Base-by-base conservation (phyloP, 2,329 filamentous ascomycete genomes). In the Trichoderma sp. region DNA sequence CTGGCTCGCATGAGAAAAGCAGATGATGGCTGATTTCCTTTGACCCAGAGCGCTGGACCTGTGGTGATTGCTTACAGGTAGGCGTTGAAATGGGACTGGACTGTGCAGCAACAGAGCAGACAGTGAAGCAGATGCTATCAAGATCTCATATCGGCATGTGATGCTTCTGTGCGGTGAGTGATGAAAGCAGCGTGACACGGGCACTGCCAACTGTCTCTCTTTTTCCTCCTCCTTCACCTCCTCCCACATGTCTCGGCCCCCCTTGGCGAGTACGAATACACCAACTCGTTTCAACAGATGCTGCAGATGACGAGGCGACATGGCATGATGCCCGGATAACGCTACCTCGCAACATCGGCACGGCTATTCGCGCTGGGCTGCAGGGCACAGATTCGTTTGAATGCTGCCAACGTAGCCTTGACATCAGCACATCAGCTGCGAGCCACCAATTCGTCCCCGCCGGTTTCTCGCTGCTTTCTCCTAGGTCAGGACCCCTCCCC, bases 181-280 rank as follows among this genome's bases (percentile, higher is more conserved):
- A 24, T 24, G 46, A 34, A 14, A 34, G 32, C 13, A 5, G 32
- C 32, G 46, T 24, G 46, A 24, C 46, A 21, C n/a, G 11, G 5
- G 43, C 21, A 13, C 43, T n/a, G 21, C 46, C 39, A 24, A 18
- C 24, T 18, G 21, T 39, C 55, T 59, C 34, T 59, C 32, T 37
- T 46, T 52, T 43, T 32, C 7, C 14, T 39, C 46, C 37, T 21
- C 16, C 59, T 37, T 7, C 1, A 24, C 26, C 39, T 18, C 43
- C 26, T 52, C 26, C 14, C 43, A 6, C 32, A 18, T 52, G 60
- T 54, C 63, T 58, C 63, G 24, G 52, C 24, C 10, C 28, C 52
- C 30, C 21, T 66, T 58, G 52, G 28, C 63, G 63, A 66, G 63
- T 58, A 66, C 52, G 61, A 65, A 43, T 10, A 46, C 7, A 37